Evolutionary conservation across 352 stramenopile species (phyloP).

Genomic region (Phytophthora lateralis): DNA sequence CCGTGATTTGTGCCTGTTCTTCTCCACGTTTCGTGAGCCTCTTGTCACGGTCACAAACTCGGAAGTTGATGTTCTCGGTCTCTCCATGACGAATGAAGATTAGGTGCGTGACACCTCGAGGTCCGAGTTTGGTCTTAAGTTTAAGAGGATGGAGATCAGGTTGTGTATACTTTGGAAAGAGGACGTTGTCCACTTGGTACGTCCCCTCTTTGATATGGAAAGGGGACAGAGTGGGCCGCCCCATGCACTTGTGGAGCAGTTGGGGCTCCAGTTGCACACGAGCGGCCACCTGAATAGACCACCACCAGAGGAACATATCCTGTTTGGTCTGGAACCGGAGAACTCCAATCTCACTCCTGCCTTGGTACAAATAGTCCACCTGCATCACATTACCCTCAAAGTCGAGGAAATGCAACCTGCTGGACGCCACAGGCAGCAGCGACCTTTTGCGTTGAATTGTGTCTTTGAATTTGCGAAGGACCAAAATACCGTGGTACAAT

Average conservation of each 20-base stretch:
- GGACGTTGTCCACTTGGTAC: conserved; percentile 60
- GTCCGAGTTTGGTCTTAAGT: conserved; percentile 16
- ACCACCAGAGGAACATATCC: conserved; percentile 84
- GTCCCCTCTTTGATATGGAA: conserved; percentile 61
- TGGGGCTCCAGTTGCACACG: conserved; percentile 50
- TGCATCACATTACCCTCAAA: conserved; percentile 57
- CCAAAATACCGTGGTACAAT: conserved; percentile 70
- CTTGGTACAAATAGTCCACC: conserved; percentile 66
- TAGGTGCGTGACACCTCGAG: conserved; percentile 56
- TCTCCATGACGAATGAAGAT: conserved; percentile 81
- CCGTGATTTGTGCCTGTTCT: conserved; percentile 61
- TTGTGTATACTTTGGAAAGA: conserved; percentile 55
- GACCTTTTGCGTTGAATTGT: conserved; percentile 62
- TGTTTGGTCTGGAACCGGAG: conserved; percentile 58
- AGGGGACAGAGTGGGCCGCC: conserved; percentile 43
- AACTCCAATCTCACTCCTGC: conserved; percentile 41
- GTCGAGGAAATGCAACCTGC: conserved; percentile 56
- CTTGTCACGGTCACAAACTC: conserved; percentile 76
- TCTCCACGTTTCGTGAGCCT: conserved; percentile 62
- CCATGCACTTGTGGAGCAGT: conserved; percentile 55
- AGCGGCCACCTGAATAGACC: conserved; percentile 66
- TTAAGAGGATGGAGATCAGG: conserved; percentile 16
- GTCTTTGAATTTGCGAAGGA: conserved; percentile 61
- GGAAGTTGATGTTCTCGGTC: conserved; percentile 86
- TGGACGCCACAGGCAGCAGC: conserved; percentile 54